These are phyloP conservation scores for Hortaea sp. DNA, from an alignment of 2,329 filamentous ascomycete species.

Conservation along the genomic window DNA sequence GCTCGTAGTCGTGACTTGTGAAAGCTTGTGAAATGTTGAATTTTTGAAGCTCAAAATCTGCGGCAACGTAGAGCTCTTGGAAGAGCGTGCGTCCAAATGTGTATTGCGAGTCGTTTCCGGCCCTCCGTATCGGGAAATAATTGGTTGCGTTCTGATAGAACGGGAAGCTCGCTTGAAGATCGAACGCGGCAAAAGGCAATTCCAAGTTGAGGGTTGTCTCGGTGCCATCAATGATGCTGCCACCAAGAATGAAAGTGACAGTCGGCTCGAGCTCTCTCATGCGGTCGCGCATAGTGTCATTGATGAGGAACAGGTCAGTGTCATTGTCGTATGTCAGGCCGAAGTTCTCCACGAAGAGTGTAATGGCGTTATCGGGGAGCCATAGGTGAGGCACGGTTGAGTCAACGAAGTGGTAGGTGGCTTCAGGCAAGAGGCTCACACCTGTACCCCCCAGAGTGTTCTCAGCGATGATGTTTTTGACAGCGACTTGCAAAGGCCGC, in stretches of 20 bases:
- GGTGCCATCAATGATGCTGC: background rate
- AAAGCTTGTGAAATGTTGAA: constrained; percentile 12
- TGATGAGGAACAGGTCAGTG: constrained; percentile 28
- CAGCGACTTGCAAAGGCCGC: constrained; percentile 13
- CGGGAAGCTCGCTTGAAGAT: constrained; percentile 18
- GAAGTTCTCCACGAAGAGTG: constrained; percentile 23
- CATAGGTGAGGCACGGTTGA: constrained; percentile 31
- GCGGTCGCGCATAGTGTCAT: constrained; percentile 21
- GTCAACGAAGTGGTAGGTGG: constrained; percentile 20
- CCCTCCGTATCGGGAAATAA: constrained; percentile 31
- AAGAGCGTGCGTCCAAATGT: constrained; percentile 30
- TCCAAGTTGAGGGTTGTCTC: constrained; percentile 17
- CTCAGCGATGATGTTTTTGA: constrained; percentile 15
- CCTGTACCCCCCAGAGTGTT: constrained; percentile 5
- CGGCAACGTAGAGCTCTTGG: constrained; percentile 31
- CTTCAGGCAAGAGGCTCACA: constrained; percentile 18
- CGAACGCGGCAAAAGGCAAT: constrained; percentile 26
- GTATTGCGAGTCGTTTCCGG: constrained; percentile 28
- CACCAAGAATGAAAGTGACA: constrained; percentile 27
- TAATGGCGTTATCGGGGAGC: constrained; percentile 27
- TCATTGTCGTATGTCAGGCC: constrained; percentile 25
- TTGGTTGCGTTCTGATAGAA: constrained; percentile 14
- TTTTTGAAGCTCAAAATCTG: constrained; percentile 25
- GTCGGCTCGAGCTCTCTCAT: constrained; percentile 18
- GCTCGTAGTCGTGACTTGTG: too few species aligned